Base-by-base conservation (phyloP, 805 yeast species). In the Spathaspora arborariae region DNA sequence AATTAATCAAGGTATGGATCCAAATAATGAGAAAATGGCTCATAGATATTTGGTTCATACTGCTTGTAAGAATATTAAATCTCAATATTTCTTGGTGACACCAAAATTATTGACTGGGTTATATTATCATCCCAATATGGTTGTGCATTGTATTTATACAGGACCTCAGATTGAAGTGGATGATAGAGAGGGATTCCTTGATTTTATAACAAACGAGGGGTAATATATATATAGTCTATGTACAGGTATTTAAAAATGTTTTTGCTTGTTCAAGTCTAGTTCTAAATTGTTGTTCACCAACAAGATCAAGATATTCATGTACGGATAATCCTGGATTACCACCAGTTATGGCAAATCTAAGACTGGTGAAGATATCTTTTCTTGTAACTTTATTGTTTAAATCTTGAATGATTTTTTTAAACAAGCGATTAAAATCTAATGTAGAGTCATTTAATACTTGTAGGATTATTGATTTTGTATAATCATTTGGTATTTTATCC, bases 1-100 rank as follows among this genome's bases (percentile, higher is more conserved):
- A 71, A 95, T 94, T 51, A 94, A 94, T 62, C 99, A 94, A 68
- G 99, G 99, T 54, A 91, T 94, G 98, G 99, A 94, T 67, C 86
- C 95, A 10, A 80, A 80, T 50, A 94, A 94, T 59, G 99, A 94
- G 64, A 79, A 91, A 51, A 75, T 80, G 68, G 91, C 94, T 2
- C 97, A 92, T 61, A 78, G 80, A 51, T 80, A 88, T 51, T 82
- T 94, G 76, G 96, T 92, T 1, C 82, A 85, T 46, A 82, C 85
- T 41, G 92, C 97, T 0, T 88, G 96, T 59, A 51, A 54, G 35
- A 58, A 57, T 6, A 77, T 50, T 55, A 75, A 51, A 63, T 81
- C 95, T 2, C 99, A 94, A 59, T 92, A 90, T 61, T 90, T 94
- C 59, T 72, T 94, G 59, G 88, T 94, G 36, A 94, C 98, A 0